These are phyloP conservation scores for Boletellus emodensis DNA, from an alignment of 768 basidiomycete genomes.

Conservation along the genomic window DNA sequence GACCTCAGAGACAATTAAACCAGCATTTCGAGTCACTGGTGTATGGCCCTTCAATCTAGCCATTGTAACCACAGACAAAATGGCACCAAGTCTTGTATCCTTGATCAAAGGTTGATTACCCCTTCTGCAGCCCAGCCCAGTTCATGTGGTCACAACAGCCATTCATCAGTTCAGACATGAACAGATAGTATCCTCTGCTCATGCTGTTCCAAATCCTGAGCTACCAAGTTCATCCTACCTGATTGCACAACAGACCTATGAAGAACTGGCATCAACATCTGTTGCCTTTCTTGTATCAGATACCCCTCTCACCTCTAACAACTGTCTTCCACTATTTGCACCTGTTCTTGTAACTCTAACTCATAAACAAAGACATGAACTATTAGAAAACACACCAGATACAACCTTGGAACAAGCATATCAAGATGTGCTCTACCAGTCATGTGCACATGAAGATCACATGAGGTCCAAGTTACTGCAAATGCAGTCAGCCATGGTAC, in stretches of 20 bases:
- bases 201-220: too few relatives aligned
- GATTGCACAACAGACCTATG: background rate
- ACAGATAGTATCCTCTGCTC: background rate
- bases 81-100: background rate
- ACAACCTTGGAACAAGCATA: background rate
- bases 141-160: background rate
- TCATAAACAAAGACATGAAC: background rate
- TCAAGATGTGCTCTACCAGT: background rate
- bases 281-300: conserved; percentile 3
- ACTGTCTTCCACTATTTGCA: background rate
- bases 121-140: background rate
- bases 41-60: conserved; percentile 2
- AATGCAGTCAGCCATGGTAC: conserved; percentile 12
- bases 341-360: background rate
- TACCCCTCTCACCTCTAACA: background rate
- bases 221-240: too few relatives aligned
- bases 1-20: background rate
- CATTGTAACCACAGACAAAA: background rate
- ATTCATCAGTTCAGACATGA: background rate
- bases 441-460: background rate
- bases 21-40: background rate
- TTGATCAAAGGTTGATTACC: background rate
- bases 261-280: conserved; percentile 5
- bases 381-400: background rate
- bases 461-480: conserved; percentile 7